These are phyloP conservation scores for Phytophthora sp. DNA, from an alignment of 352 stramenopile species.

Conservation along the genomic window DNA sequence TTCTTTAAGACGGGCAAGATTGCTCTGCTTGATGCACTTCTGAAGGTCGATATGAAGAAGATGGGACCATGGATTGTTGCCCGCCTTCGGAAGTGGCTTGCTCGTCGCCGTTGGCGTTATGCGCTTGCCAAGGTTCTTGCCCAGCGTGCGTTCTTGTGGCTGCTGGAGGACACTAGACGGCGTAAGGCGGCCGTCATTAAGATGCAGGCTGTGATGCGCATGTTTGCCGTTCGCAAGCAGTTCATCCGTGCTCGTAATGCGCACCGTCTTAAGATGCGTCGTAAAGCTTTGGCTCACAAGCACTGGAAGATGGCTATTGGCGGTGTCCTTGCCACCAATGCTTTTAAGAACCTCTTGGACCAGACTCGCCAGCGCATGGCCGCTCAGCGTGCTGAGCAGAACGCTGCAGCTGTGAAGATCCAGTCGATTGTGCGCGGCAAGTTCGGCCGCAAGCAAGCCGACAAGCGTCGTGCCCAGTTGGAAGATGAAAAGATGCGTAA, in stretches of 20 bases:
- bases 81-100: constrained; percentile 85
- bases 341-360: constrained; percentile 70
- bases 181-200: constrained; percentile 81
- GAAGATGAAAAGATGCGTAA: constrained; percentile 83
- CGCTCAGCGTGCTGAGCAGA: constrained; percentile 44
- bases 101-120: constrained; percentile 84
- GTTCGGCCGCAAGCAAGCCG: constrained; percentile 75
- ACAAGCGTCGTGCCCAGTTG: constrained; percentile 66
- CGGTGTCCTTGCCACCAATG: constrained; percentile 69
- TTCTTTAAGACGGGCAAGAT: constrained; percentile 95
- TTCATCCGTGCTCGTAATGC: constrained; percentile 75
- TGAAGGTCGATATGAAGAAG: constrained; percentile 92
- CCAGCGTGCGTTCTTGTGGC: constrained; percentile 82
- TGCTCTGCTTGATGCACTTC: constrained; percentile 81
- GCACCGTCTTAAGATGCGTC: constrained; percentile 67
- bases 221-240: constrained; percentile 86
- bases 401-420: constrained; percentile 70
- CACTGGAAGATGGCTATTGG: constrained; percentile 73
- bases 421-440: constrained; percentile 86
- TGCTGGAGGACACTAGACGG: constrained; percentile 76
- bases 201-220: constrained; percentile 86
- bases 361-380: constrained; percentile 57
- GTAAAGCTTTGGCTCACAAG: constrained; percentile 73
- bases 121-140: constrained; percentile 85
- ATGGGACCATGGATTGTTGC: constrained; percentile 89